phyloP scores from a whole-genome alignment of 441 rosid genomes.

The Brassica hybrid region DNA sequence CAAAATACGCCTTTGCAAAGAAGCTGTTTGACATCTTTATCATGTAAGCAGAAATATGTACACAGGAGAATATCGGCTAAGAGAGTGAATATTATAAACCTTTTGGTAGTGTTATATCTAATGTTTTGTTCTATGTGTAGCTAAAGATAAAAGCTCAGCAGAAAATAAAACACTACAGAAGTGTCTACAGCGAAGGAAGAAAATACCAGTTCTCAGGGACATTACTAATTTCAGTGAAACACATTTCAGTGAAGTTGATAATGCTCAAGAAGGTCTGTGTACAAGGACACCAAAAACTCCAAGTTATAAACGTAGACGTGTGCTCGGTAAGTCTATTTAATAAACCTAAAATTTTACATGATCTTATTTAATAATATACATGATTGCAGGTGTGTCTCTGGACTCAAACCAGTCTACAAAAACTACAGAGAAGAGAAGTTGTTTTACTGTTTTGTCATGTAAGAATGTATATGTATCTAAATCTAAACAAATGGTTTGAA shows the following conservation, averaged over 20 bases:
- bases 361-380: too few relatives aligned
- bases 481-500: too few relatives aligned
- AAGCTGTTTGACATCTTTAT: background rate
- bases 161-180: too few relatives aligned
- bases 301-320: background rate
- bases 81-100: too few relatives aligned
- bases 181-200: background rate
- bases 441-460: background rate
- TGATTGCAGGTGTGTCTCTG: too few relatives aligned
- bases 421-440: background rate
- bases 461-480: background rate
- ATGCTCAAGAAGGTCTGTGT: background rate
- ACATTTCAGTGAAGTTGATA: background rate
- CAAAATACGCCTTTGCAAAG: background rate
- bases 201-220: background rate
- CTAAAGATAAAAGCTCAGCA: background rate
- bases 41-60: background rate
- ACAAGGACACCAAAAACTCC: background rate
- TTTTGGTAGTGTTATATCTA: too few relatives aligned
- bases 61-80: background rate
- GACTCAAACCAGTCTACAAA: too few relatives aligned
- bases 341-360: too few relatives aligned
- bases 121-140: background rate
- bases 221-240: background rate
- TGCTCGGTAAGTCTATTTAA: background rate